Conservation (phyloP, 164 flowering plant species). For the Taxillus chinensis region DNA sequence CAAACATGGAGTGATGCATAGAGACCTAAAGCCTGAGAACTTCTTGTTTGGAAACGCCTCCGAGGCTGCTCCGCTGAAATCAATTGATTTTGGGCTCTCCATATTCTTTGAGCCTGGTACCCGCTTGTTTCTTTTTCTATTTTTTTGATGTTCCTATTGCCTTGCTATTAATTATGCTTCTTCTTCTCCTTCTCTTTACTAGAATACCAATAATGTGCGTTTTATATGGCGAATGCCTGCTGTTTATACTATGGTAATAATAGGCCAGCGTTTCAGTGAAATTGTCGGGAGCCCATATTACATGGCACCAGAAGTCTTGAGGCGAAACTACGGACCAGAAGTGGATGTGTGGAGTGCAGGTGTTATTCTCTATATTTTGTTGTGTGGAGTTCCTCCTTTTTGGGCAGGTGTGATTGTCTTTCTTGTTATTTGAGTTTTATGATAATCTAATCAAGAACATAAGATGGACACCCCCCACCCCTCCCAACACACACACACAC, state of each 20-base stretch:
- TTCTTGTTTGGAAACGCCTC: conserved; percentile 38
- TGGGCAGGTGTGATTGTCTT: conserved; percentile 61
- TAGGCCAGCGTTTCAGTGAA: conserved; percentile 68
- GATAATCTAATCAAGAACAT: too few species aligned
- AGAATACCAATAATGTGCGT: too few species aligned
- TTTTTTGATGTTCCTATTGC: too few species aligned
- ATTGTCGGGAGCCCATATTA: conserved; percentile 90
- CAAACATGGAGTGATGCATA: conserved; percentile 54
- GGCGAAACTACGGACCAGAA: conserved; percentile 68
- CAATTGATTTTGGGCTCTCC: conserved; percentile 73
- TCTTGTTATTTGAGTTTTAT: neutral
- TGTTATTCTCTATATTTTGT: conserved; percentile 69
- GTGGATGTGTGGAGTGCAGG: conserved; percentile 85
- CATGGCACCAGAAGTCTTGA: conserved; percentile 84
- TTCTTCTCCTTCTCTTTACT: too few species aligned
- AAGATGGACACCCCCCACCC: too few species aligned
- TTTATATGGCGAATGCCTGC: neutral
- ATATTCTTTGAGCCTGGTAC: conserved; percentile 54
- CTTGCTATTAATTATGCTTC: too few species aligned
- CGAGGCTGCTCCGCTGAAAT: conserved; percentile 37
- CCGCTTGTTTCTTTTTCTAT: neutral
- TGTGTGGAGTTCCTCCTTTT: conserved; percentile 88
- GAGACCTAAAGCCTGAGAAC: conserved; percentile 71
- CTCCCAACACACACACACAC: too few species aligned
- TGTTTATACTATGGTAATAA: neutral